These are phyloP conservation scores for Pichia sp. DNA, from an alignment of 1,139 yeast genomes.

Conservation along the genomic window DNA sequence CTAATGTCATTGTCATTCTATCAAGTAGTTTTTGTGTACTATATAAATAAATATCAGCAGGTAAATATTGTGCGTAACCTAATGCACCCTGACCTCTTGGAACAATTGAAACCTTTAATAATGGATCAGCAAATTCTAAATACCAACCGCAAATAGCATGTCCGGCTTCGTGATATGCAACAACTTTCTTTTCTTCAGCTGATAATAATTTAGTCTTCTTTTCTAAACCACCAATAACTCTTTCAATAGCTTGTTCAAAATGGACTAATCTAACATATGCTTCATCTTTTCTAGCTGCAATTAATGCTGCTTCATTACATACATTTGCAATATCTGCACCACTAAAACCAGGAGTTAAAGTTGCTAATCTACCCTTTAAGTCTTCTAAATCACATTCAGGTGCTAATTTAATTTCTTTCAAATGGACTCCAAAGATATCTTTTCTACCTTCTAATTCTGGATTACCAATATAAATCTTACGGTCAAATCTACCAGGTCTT, in stretches of 20 bases:
- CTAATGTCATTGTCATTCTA: slow-evolving; percentile 94
- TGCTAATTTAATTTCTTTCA: slow-evolving; percentile 56
- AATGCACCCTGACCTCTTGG: slow-evolving; percentile 96
- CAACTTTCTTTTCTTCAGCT: slow-evolving; percentile 78
- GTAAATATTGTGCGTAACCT: slow-evolving; percentile 97
- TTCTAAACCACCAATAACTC: slow-evolving; percentile 95
- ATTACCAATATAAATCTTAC: slow-evolving; percentile 84
- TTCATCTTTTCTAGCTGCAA: slow-evolving; percentile 83
- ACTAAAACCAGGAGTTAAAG: slow-evolving; percentile 94
- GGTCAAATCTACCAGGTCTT: slow-evolving; percentile 96
- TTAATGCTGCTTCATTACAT: slow-evolving; percentile 93
- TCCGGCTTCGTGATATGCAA: slow-evolving; percentile 98
- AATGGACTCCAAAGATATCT: slow-evolving; percentile 82
- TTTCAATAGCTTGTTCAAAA: slow-evolving; percentile 93
- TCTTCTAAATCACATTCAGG: slow-evolving; percentile 38
- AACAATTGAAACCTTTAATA: slow-evolving; percentile 88
- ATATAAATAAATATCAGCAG: slow-evolving; percentile 84
- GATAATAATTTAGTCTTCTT: slow-evolving; percentile 79
- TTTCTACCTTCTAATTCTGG: slow-evolving; percentile 94
- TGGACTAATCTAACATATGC: slow-evolving; percentile 65
- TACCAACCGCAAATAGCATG: slow-evolving; percentile 99
- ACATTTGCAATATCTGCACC: slow-evolving; percentile 99
- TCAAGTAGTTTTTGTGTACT: slow-evolving; percentile 75
- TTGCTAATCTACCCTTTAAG: slow-evolving; percentile 83
- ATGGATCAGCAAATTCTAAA: slow-evolving; percentile 82